phyloP scores from a whole-genome alignment of 2,329 filamentous ascomycete species.

The Phoma sp. region DNA sequence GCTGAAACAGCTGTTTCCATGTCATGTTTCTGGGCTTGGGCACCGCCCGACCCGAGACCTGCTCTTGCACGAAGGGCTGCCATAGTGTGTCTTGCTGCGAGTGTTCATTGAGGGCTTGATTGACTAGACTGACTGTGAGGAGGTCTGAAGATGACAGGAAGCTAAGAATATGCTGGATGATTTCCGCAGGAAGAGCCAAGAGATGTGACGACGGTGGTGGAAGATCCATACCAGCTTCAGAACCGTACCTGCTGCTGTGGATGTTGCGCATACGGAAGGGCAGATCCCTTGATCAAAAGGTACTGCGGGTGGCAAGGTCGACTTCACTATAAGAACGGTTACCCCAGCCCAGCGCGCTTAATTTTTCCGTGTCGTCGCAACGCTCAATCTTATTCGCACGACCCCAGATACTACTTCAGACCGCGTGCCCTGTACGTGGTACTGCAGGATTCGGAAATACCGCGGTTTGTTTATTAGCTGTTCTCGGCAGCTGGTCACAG shows the following conservation, averaged over 20 bases:
- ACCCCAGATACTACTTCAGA: constrained; percentile 15
- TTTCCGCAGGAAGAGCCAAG: constrained; percentile 71
- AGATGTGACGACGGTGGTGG: constrained; percentile 43
- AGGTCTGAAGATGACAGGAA: constrained; percentile 71
- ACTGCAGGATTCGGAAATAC: constrained; percentile 17
- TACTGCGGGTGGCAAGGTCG: not conserved
- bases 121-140: constrained; percentile 64
- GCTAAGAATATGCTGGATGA: constrained; percentile 73
- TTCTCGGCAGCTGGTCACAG: constrained; percentile 25
- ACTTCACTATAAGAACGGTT: constrained; percentile 5
- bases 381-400: constrained; percentile 6
- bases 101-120: constrained; percentile 63
- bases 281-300: constrained; percentile 8
- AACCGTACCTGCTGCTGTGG: constrained; percentile 8
- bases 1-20: constrained; percentile 74
- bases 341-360: constrained; percentile 10
- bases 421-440: constrained; percentile 11
- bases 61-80: constrained; percentile 70
- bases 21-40: constrained; percentile 62
- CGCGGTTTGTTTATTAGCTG: constrained; percentile 13
- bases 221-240: constrained; percentile 19
- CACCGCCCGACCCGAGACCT: constrained; percentile 59
- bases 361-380: constrained; percentile 4
- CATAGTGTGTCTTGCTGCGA: constrained; percentile 73
- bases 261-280: constrained; percentile 1